phyloP scores from a whole-genome alignment of 768 basidiomycete genomes.

The Pleurotus salmoneostramineus region DNA sequence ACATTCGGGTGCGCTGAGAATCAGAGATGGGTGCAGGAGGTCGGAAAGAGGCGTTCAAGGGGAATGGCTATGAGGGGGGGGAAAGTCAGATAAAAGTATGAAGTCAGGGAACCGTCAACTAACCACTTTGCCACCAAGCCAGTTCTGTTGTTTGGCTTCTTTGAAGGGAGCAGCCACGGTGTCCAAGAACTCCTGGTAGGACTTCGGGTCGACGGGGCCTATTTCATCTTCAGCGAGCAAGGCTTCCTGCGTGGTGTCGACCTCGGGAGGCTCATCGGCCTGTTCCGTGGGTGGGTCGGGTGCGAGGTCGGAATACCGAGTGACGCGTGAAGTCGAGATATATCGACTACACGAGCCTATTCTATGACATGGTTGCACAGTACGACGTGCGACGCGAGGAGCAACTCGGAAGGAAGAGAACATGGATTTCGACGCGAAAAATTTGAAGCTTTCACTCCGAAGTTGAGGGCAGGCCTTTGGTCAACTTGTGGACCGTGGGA shows the following conservation, averaged over 20 bases:
- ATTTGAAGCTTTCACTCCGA: slow-evolving; percentile 19
- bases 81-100: not conserved
- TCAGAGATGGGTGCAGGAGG: slow-evolving; percentile 79
- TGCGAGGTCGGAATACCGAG: slow-evolving; percentile 14
- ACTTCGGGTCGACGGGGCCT: slow-evolving; percentile 20
- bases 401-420: slow-evolving; percentile 28
- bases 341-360: slow-evolving; percentile 15
- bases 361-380: slow-evolving; percentile 18
- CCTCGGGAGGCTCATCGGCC: slow-evolving; percentile 15
- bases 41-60: slow-evolving; percentile 78
- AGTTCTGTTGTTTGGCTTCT: slow-evolving; percentile 48
- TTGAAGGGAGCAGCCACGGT: slow-evolving; percentile 38
- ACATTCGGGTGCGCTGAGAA: slow-evolving; percentile 50
- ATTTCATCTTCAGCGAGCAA: slow-evolving; percentile 10
- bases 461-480: slow-evolving; percentile 1
- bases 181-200: slow-evolving; percentile 37
- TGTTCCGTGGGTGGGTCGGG: slow-evolving; percentile 21
- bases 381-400: slow-evolving; percentile 23
- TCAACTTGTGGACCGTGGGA: not conserved
- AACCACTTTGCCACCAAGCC: slow-evolving; percentile 59
- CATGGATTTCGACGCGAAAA: slow-evolving; percentile 27
- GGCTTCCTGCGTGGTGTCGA: slow-evolving; percentile 7
- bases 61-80: slow-evolving; percentile 62
- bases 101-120: slow-evolving; percentile 26
- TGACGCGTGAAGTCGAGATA: slow-evolving; percentile 20